Evolutionary conservation across 2,329 filamentous ascomycete species (phyloP), one percentile per base, ranked within the genome.

Genomic region (Diaporthe sp.): DNA sequence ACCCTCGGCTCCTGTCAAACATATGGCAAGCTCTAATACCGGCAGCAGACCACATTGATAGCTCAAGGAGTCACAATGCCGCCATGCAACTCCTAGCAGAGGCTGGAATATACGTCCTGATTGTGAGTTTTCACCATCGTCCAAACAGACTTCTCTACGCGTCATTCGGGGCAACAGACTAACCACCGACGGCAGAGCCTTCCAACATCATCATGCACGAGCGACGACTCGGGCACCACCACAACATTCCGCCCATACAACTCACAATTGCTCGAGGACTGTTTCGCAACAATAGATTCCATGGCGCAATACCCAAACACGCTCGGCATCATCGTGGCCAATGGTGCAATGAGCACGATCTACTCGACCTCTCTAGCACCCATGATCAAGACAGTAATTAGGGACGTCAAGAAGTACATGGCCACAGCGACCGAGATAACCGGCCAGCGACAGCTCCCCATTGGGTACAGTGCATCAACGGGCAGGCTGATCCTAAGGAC

Each of bases 331-430:
- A 55, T 81, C 47, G 74, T 79, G 17, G 78, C 79, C 31, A 78
- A 78, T 49, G 77, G 78, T 20, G 71, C 76, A 42, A 76, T 82
- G 47, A 77, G 74, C 71, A 71, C 72, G 12, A 20, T 57, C 17
- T 53, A 28, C 17, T 63, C 63, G 22, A 78, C 78, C 0, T 25
- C n/a, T 28, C 70, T 72, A 0, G 81, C 79, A 5, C 75, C 75
- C 34, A 70, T 80, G 20, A 70, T 81, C 57, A 78, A 80, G 42
- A 79, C 81, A 53, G 60, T 81, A 15, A 78, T 78, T 22, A 77
- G 81, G 39, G 81, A 82, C 53, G 75, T 81, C 28, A 82, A 81
- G 78, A 75, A 71, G 47, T 82, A 82, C 77, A 79, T 82, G 76
- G 67, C 71, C 8, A 70, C 74, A 9, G 76, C 76, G 2, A 25